Evolutionary conservation across 2,329 filamentous ascomycete species (phyloP).

Genomic region (Cercospora nicotianae): DNA sequence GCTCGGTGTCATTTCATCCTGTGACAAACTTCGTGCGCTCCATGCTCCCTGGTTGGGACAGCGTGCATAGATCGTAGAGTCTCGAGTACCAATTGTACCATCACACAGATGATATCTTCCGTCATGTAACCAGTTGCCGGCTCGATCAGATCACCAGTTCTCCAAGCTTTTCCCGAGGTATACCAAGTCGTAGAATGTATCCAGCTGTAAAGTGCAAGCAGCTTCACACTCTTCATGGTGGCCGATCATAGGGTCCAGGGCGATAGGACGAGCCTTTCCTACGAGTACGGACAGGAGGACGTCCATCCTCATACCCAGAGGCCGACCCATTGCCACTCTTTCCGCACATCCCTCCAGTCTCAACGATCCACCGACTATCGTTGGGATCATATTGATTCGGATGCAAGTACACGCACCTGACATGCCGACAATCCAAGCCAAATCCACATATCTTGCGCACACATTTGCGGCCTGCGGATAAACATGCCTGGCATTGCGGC

Average conservation of each 20-base stretch:
- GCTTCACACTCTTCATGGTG: neutral
- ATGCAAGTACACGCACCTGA: neutral
- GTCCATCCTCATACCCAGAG: neutral
- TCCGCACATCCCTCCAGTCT: neutral
- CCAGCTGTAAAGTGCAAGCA: neutral
- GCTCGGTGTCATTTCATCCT: neutral
- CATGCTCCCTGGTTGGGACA: neutral
- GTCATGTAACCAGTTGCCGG: no score
- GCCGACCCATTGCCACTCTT: neutral
- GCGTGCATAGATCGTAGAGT: neutral
- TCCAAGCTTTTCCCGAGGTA: no score
- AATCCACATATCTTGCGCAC: neutral
- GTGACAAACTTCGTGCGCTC: neutral
- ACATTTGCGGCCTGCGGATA: neutral
- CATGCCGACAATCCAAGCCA: neutral
- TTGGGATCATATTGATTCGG: neutral
- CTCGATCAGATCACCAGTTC: no score
- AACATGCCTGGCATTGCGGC: neutral
- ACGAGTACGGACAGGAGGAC: neutral
- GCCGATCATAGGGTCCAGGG: neutral
- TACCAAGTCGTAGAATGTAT: neutral
- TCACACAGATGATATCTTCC: neutral
- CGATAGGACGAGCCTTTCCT: neutral
- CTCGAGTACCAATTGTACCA: neutral
- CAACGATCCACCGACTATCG: neutral